These are phyloP conservation scores for Penicillium concentricum DNA, from an alignment of 2,329 filamentous ascomycete species.

Conservation along the genomic window DNA sequence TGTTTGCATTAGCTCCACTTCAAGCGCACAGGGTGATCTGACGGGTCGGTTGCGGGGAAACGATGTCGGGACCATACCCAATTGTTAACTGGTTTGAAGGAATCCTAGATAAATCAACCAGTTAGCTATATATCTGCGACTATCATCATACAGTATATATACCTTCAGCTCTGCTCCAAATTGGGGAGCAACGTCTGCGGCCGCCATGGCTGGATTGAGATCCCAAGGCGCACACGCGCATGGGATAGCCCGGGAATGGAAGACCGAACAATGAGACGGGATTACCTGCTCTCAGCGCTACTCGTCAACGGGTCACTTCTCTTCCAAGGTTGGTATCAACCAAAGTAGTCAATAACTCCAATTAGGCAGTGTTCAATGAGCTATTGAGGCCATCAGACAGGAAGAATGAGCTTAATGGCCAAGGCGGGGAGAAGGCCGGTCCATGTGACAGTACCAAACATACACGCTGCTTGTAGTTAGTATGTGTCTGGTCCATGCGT, in stretches of 20 bases:
- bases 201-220: constrained; percentile 61
- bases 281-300: background rate
- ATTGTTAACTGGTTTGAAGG: constrained; percentile 89
- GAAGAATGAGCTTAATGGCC: constrained; percentile 18
- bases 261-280: background rate
- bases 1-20: constrained; percentile 19
- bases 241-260: constrained; percentile 16
- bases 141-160: constrained; percentile 11
- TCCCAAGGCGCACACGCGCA: constrained; percentile 24
- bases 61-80: constrained; percentile 60
- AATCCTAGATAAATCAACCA: constrained; percentile 63
- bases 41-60: constrained; percentile 14
- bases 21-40: constrained; percentile 9
- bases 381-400: constrained; percentile 18
- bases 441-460: constrained; percentile 32
- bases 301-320: background rate
- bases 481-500: background rate
- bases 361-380: background rate
- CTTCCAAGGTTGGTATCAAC: background rate
- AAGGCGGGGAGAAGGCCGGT: constrained; percentile 23
- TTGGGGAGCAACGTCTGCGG: constrained; percentile 74
- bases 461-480: background rate
- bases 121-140: constrained; percentile 21
- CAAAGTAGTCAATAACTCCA: background rate
- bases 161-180: constrained; percentile 96